These are phyloP conservation scores for Acacia acuminata DNA, from an alignment of 306 rosid genomes.

Conservation along the genomic window DNA sequence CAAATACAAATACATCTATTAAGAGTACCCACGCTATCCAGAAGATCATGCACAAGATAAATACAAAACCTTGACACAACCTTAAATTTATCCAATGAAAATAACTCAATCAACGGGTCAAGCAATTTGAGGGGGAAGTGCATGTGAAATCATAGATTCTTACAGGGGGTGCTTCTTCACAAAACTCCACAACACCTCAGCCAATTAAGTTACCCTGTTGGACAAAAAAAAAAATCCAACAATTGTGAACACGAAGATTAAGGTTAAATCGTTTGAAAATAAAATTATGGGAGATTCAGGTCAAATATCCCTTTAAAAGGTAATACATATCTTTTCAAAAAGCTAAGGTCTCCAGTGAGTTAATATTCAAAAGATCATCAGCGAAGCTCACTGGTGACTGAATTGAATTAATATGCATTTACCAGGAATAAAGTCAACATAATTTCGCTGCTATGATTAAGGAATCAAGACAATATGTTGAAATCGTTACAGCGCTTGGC, in stretches of 20 bases:
- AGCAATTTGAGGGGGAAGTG: background rate
- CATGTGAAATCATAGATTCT: constrained; percentile 34
- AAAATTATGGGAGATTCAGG: background rate
- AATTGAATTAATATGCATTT: background rate
- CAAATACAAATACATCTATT: background rate
- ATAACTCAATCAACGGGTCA: constrained; percentile 2
- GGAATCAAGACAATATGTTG: background rate
- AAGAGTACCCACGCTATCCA: background rate
- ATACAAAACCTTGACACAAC: background rate
- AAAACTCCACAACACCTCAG: constrained; percentile 82
- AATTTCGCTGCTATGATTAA: background rate
- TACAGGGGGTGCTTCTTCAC: constrained; percentile 81
- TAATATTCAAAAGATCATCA: constrained; percentile 9
- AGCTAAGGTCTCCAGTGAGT: background rate
- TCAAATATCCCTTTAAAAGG: background rate
- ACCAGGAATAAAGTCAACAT: background rate
- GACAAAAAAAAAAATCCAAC: constrained; percentile 6
- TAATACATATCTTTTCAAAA: background rate
- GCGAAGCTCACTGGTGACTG: constrained; percentile 22
- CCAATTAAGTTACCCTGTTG: constrained; percentile 88
- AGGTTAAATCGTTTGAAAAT: background rate
- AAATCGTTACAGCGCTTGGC: no score
- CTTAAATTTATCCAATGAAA: background rate
- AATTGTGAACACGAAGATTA: constrained; percentile 11
- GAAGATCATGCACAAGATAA: background rate